phyloP scores from a whole-genome alignment of 2,329 filamentous ascomycete genomes.

The Phialemonium atrogriseum region DNA sequence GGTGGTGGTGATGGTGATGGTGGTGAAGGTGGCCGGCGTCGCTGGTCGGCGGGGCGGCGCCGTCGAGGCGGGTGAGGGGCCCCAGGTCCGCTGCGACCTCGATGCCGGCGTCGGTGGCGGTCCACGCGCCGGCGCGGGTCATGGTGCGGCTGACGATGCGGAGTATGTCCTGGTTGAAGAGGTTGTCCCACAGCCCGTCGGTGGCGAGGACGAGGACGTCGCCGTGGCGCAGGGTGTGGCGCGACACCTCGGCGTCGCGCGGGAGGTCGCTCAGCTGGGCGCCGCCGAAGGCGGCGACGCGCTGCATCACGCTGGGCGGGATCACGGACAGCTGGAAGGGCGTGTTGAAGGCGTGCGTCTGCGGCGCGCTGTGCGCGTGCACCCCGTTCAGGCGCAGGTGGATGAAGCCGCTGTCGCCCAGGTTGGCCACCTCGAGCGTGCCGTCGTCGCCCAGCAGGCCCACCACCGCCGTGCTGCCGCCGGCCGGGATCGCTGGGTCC shows the following conservation, averaged over 20 bases:
- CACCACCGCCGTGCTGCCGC: constrained; percentile 89
- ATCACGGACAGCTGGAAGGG: constrained; percentile 90
- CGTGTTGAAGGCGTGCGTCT: constrained; percentile 97
- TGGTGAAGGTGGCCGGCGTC: too few relatives aligned
- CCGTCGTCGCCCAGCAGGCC: constrained; percentile 68
- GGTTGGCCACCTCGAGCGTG: constrained; percentile 77
- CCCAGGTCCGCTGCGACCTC: constrained; percentile 53
- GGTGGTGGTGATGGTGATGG: too few relatives aligned
- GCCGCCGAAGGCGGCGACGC: constrained; percentile 78
- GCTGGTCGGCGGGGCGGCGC: constrained; percentile 22
- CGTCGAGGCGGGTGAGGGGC: constrained; percentile 40
- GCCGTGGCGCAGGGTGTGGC: constrained; percentile 72
- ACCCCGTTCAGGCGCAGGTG: constrained; percentile 81
- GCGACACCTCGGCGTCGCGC: constrained; percentile 71
- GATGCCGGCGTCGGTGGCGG: constrained; percentile 52
- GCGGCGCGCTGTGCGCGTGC: constrained; percentile 71
- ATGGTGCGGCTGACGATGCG: constrained; percentile 71
- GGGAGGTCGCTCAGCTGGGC: constrained; percentile 75
- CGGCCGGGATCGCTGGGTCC: constrained; percentile 66
- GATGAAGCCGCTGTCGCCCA: constrained; percentile 91
- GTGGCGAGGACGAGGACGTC: constrained; percentile 92
- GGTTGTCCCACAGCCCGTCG: constrained; percentile 93
- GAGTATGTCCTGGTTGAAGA: constrained; percentile 84
- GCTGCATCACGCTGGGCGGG: constrained; percentile 67
- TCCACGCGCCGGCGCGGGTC: constrained; percentile 68